Conservation (phyloP, 805 yeast species). For the Zygosaccharomyces bisporus region DNA sequence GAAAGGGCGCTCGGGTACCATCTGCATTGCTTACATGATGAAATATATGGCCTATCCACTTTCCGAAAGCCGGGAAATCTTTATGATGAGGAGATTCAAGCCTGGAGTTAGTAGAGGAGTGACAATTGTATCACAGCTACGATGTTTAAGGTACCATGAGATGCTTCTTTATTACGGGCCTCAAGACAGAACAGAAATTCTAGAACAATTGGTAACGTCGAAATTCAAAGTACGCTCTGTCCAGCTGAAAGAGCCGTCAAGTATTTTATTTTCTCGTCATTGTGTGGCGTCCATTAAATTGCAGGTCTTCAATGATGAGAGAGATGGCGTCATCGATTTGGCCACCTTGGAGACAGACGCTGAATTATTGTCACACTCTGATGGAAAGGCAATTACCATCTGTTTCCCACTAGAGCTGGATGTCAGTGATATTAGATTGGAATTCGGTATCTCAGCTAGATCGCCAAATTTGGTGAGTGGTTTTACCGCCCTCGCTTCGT, state of each 20-base stretch:
- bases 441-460: slow-evolving; percentile 22
- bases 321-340: slow-evolving; percentile 17
- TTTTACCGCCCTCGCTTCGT: slow-evolving; percentile 20
- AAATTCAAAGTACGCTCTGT: slow-evolving; percentile 20
- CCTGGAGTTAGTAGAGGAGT: slow-evolving; percentile 60
- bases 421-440: slow-evolving; percentile 26
- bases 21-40: slow-evolving; percentile 69
- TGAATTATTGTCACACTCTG: slow-evolving; percentile 9
- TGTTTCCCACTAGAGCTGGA: slow-evolving; percentile 11
- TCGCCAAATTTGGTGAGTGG: slow-evolving; percentile 17
- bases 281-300: slow-evolving; percentile 19
- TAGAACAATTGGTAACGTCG: slow-evolving; percentile 12
- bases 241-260: slow-evolving; percentile 21
- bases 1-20: slow-evolving; percentile 84
- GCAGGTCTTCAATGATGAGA: slow-evolving; percentile 20
- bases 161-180: slow-evolving; percentile 19
- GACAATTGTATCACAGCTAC: slow-evolving; percentile 61
- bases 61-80: slow-evolving; percentile 48
- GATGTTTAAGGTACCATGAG: slow-evolving; percentile 61
- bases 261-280: slow-evolving; percentile 9
- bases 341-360: slow-evolving; percentile 15
- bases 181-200: slow-evolving; percentile 9
- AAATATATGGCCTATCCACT: slow-evolving; percentile 38
- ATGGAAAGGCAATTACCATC: slow-evolving; percentile 8
- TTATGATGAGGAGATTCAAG: slow-evolving; percentile 57